A percentile compares a stretch with the other conserved stretches of the same genome.
These are phyloP conservation scores for Rhodotorula glutinis DNA, from an alignment of 1,284 basidiomycete species.

Conservation along the genomic window DNA sequence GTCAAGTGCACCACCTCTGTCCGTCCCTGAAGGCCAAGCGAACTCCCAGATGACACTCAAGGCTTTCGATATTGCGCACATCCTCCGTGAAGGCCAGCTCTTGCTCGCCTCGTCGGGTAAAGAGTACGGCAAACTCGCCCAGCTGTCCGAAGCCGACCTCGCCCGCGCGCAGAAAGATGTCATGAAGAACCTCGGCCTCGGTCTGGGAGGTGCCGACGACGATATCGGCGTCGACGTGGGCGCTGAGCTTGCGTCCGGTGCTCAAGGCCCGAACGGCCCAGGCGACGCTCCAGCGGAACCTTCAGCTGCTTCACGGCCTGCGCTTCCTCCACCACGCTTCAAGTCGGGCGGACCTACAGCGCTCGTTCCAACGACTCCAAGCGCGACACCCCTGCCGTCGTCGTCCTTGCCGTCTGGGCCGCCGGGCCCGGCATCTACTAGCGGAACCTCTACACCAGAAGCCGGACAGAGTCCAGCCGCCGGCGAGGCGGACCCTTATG, in stretches of 20 bases:
- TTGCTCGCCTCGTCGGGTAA: constrained; percentile 50
- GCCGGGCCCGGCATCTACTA: neutral
- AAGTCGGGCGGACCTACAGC: neutral
- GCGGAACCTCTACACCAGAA: constrained; percentile 4
- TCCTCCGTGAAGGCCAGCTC: constrained; percentile 48
- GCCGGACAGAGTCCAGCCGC: constrained; percentile 1
- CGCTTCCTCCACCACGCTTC: neutral
- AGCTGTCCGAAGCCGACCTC: constrained; percentile 46
- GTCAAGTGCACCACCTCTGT: neutral
- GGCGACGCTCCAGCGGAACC: too few relatives aligned
- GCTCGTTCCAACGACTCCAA: neutral
- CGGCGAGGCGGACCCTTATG: constrained; percentile 26
- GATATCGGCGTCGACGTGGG: constrained; percentile 50
- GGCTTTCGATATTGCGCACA: constrained; percentile 45
- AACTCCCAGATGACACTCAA: constrained; percentile 40
- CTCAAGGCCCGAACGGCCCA: neutral
- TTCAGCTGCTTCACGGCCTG: neutral
- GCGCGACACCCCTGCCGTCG: neutral
- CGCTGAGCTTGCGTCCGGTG: constrained; percentile 44
- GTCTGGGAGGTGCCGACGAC: constrained; percentile 46
- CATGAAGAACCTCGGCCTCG: constrained; percentile 45
- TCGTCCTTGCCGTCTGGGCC: neutral
- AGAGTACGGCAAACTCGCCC: constrained; percentile 46
- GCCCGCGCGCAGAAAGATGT: constrained; percentile 50
- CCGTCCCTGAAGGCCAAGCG: neutral